Evolutionary conservation across 352 stramenopile genomes (phyloP).

Genomic region (Phytophthora foliorum): DNA sequence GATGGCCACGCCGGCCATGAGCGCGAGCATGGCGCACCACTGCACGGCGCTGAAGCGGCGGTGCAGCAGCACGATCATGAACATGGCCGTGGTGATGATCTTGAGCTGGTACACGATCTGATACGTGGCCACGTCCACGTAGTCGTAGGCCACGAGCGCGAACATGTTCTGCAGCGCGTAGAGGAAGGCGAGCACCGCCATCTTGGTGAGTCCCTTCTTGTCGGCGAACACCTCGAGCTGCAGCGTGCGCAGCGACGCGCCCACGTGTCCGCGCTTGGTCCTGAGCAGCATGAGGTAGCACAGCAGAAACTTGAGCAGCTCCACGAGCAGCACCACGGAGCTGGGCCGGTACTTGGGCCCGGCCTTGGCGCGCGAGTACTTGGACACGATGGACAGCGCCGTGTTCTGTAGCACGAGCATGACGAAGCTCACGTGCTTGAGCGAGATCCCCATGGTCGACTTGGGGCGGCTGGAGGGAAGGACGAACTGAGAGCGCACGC

Average conservation of each 20-base stretch:
- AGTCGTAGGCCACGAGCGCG: slow-evolving; percentile 89
- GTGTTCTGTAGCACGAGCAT: slow-evolving; percentile 92
- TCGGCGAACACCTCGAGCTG: slow-evolving; percentile 86
- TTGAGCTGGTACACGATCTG: slow-evolving; percentile 94
- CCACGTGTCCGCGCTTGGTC: slow-evolving; percentile 68
- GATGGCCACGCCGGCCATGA: slow-evolving; percentile 88
- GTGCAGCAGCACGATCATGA: slow-evolving; percentile 91
- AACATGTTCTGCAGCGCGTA: slow-evolving; percentile 92
- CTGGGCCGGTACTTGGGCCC: slow-evolving; percentile 87
- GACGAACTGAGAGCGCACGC: slow-evolving; percentile 15
- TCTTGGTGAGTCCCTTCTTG: slow-evolving; percentile 83
- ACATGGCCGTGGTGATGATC: slow-evolving; percentile 92
- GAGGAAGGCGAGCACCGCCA: slow-evolving; percentile 85
- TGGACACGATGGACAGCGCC: slow-evolving; percentile 87
- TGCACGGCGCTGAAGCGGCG: slow-evolving; percentile 85
- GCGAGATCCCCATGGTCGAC: slow-evolving; percentile 43
- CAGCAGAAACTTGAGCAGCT: slow-evolving; percentile 85
- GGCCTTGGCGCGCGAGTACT: slow-evolving; percentile 79
- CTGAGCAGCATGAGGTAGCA: slow-evolving; percentile 81
- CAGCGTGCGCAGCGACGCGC: slow-evolving; percentile 64
- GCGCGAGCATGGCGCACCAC: slow-evolving; percentile 86
- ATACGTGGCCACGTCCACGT: slow-evolving; percentile 91
- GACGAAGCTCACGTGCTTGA: slow-evolving; percentile 87
- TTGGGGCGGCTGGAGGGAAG: not conserved
- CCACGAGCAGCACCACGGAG: slow-evolving; percentile 84